Conservation (phyloP, 1,284 basidiomycete genomes). For the Ganoderma lucidum region DNA sequence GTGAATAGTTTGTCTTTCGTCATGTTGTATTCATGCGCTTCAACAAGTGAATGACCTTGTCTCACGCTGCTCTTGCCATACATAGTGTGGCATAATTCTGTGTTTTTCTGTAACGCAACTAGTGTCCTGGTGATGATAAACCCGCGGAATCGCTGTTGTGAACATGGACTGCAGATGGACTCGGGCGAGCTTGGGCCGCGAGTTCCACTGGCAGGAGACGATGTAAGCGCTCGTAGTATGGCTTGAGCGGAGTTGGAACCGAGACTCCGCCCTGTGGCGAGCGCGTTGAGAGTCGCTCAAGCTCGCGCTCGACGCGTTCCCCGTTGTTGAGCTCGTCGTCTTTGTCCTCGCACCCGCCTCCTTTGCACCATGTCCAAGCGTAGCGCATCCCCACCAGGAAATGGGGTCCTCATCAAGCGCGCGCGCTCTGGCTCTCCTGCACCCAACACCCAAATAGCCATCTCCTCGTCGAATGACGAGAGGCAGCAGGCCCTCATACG, state of each 20-base stretch:
- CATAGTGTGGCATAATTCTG: background rate
- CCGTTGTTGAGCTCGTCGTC: constrained; percentile 14
- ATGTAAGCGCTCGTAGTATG: background rate
- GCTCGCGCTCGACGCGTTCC: constrained; percentile 6
- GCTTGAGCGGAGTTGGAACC: constrained; percentile 5
- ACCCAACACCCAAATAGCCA: constrained; percentile 69
- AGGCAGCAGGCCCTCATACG: constrained; percentile 78
- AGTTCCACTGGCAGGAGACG: no score
- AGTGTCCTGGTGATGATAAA: no score
- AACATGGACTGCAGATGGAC: no score
- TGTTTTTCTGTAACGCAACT: background rate
- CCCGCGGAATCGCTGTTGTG: no score
- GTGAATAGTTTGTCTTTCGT: constrained; percentile 28
- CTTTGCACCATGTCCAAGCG: constrained; percentile 71
- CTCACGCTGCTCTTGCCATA: background rate
- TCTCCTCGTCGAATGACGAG: constrained; percentile 76
- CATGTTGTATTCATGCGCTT: constrained; percentile 30
- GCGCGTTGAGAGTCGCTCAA: constrained; percentile 6
- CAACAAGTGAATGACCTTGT: background rate
- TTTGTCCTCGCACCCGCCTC: background rate
- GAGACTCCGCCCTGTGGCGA: background rate
- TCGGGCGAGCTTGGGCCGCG: no score
- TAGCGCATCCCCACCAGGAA: constrained; percentile 60
- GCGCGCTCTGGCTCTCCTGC: constrained; percentile 65
- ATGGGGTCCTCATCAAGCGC: constrained; percentile 69